Conservation (phyloP, 2,329 filamentous ascomycete species). For the Alternaria arborescens region DNA sequence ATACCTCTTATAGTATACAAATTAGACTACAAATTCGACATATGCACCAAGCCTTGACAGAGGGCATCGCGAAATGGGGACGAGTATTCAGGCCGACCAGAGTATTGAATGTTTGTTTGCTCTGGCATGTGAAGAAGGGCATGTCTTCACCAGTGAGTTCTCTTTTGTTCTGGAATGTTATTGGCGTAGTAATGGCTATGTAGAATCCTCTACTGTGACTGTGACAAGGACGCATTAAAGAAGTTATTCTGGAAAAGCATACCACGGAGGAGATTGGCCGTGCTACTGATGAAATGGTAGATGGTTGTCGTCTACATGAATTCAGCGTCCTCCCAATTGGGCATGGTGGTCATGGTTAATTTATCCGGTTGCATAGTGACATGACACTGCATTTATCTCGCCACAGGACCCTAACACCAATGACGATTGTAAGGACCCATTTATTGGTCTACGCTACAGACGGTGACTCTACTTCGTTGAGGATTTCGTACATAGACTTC, state of each 20-base stretch:
- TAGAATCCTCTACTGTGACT: not conserved
- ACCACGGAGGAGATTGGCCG: too few relatives aligned
- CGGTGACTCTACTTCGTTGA: not conserved
- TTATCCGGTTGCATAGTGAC: not conserved
- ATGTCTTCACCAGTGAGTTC: not conserved
- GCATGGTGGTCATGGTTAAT: not conserved
- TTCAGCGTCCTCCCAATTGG: not conserved
- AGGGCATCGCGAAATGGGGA: not conserved
- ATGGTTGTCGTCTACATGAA: not conserved
- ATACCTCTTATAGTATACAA: too few relatives aligned
- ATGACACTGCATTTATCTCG: not conserved
- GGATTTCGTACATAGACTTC: not conserved
- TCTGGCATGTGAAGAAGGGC: not conserved
- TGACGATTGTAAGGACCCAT: not conserved
- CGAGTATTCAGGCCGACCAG: not conserved
- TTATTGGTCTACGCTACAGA: not conserved
- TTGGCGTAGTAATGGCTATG: not conserved
- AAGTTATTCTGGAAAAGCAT: too few relatives aligned
- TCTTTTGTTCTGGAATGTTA: not conserved
- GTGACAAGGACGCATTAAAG: not conserved
- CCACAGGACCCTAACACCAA: not conserved
- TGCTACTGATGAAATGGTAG: too few relatives aligned
- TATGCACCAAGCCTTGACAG: too few relatives aligned
- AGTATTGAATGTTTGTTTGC: not conserved
- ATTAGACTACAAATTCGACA: too few relatives aligned